Conservation (phyloP, 352 stramenopile genomes). For the Pythium scleroteichum region DNA sequence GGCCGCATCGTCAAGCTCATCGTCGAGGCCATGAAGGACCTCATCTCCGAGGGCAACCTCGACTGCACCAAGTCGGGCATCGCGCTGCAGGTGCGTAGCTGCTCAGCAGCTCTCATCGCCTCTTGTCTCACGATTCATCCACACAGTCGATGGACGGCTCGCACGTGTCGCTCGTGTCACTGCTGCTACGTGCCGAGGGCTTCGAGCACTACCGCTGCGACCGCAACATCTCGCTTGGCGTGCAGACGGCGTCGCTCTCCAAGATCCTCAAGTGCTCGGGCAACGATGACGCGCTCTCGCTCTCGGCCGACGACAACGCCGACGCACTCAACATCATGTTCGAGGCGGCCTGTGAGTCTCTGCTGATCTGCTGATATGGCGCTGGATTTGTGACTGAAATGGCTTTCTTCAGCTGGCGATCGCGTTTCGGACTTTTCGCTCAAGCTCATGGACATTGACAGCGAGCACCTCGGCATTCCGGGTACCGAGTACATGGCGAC, state of each 20-base stretch:
- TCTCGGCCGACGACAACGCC: slow-evolving; percentile 97
- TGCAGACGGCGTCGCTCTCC: slow-evolving; percentile 97
- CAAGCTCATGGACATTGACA: slow-evolving; percentile 99
- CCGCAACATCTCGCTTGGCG: slow-evolving; percentile 95
- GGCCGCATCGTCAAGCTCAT: slow-evolving; percentile 99
- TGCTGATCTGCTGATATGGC: not conserved
- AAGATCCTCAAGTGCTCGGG: slow-evolving; percentile 99
- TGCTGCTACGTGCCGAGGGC: slow-evolving; percentile 91
- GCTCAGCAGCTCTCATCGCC: too few relatives aligned
- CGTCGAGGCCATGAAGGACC: slow-evolving; percentile 99
- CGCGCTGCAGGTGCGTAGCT: slow-evolving; percentile 50
- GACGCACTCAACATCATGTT: slow-evolving; percentile 98
- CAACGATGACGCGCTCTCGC: slow-evolving; percentile 97
- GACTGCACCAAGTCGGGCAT: slow-evolving; percentile 94
- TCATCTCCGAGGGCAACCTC: slow-evolving; percentile 98
- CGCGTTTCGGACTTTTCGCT: slow-evolving; percentile 97
- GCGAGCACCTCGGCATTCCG: slow-evolving; percentile 98
- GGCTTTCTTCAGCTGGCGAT: slow-evolving; percentile 64
- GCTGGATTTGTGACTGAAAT: too few relatives aligned
- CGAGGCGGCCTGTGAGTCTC: slow-evolving; percentile 89
- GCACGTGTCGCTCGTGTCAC: slow-evolving; percentile 97
- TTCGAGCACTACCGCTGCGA: slow-evolving; percentile 99
- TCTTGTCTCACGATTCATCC: too few relatives aligned
- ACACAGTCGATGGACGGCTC: slow-evolving; percentile 98
- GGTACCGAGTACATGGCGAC: slow-evolving; percentile 98